A percentile compares a stretch with the other conserved stretches of the same genome.
phyloP scores from a whole-genome alignment of 2,329 filamentous ascomycete species.

The Neofusicoccum kwambonambiense region DNA sequence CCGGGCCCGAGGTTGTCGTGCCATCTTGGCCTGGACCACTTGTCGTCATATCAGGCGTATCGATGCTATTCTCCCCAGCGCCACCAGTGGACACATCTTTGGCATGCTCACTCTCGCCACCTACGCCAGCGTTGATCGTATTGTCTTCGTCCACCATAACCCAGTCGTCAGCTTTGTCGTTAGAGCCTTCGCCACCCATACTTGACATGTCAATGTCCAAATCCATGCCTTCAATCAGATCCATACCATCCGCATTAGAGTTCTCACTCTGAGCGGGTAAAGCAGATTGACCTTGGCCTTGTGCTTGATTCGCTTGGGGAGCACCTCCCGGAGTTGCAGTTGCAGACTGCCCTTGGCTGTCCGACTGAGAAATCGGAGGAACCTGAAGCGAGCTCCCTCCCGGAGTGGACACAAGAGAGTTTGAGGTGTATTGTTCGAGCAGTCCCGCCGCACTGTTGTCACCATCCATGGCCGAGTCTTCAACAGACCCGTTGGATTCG shows the following conservation, averaged over 20 bases:
- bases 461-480: conserved; percentile 27
- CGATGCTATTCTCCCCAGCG: conserved; percentile 1
- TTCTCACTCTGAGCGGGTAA: conserved; percentile 26
- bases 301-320: neutral
- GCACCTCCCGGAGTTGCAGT: conserved; percentile 47
- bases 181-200: conserved; percentile 41
- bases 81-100: conserved; percentile 23
- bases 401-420: conserved; percentile 60
- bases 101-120: conserved; percentile 22
- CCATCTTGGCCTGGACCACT: neutral
- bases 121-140: neutral
- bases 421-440: conserved; percentile 68
- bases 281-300: neutral
- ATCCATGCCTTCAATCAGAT: conserved; percentile 26
- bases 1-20: conserved; percentile 5
- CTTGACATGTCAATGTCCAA: conserved; percentile 59
- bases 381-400: conserved; percentile 57
- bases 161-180: conserved; percentile 32
- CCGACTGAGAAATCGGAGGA: conserved; percentile 53
- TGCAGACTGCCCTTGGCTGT: conserved; percentile 44
- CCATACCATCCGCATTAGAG: conserved; percentile 31
- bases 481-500: conserved; percentile 9
- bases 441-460: conserved; percentile 55
- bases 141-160: conserved; percentile 29
- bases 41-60: neutral